A percentile compares a stretch with the other conserved stretches of the same genome.
Evolutionary conservation across 495 filamentous ascomycete genomes (phyloP).

Genomic region (Penicillium antarcticum): DNA sequence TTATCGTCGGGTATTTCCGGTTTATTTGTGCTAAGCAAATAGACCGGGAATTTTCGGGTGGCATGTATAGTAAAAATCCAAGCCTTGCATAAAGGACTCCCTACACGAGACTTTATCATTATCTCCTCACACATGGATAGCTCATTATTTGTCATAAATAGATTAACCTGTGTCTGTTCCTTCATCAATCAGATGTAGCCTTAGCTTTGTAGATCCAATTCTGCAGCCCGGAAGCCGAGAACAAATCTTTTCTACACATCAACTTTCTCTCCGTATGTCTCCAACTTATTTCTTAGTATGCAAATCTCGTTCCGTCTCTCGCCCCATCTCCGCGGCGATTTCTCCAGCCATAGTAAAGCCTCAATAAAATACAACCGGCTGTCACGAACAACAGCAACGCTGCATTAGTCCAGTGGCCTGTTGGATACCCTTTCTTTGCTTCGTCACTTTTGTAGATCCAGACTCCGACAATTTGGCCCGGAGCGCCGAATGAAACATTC

Average conservation of each 20-base stretch:
- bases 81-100: no score
- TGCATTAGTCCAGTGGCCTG: constrained; percentile 58
- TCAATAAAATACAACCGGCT: constrained; percentile 32
- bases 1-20: neutral
- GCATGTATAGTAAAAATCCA: no score
- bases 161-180: no score
- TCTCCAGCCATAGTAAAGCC: constrained; percentile 37
- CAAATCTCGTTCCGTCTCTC: constrained; percentile 25
- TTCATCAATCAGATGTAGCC: neutral
- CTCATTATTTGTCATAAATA: neutral
- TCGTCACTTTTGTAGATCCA: constrained; percentile 71
- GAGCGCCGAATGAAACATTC: constrained; percentile 62
- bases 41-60: no score
- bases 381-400: constrained; percentile 42
- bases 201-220: neutral
- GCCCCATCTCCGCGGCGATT: constrained; percentile 20
- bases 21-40: no score
- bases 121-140: no score
- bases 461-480: constrained; percentile 67
- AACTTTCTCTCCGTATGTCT: neutral
- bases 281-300: constrained; percentile 22
- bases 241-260: neutral
- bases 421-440: constrained; percentile 58
- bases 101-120: no score
- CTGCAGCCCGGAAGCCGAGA: neutral